Base-by-base conservation (phyloP, 148 eudicot species). In the Dysphania ambrosioides region DNA sequence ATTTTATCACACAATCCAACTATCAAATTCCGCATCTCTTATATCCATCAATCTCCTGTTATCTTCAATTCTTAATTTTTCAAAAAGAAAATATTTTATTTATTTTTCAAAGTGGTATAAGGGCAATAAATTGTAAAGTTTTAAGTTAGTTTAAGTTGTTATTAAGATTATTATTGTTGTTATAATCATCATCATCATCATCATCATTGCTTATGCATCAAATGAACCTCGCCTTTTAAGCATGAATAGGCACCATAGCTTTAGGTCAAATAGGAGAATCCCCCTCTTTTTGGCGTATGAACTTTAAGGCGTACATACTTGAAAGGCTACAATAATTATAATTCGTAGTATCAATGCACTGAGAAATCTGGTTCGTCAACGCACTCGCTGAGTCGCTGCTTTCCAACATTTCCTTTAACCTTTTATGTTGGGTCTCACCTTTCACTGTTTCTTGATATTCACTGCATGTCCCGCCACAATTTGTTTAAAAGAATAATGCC, bases 371-470 rank as follows among this genome's bases (percentile, higher is more conserved):
- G 68, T 1, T 53, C 64, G 72, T 55, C 40, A 26, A 66, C 15
- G 24, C 13, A 38, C 15, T 2, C 27, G 24, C 23, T 23, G n/a
- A n/a, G n/a, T n/a, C 41, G 38, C 26, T 18, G 70, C 47, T 26
- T 61, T 51, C 8, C 24, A 8, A 58, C 60, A 75, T 69, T 59
- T 76, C 8, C 16, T 41, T 76, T 24, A 1, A 32, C 30, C 79
- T 77, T 77, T 77, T 60, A 16, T 77, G 74, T 47, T 77, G 12
- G 12, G 13, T 42, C 70, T 64, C 77, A 24, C 0, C 68, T 78
- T 82, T 78, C 68, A 78, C 82, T 71, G 76, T 71, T 71, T 10
- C 57, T 56, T 26, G 21, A 23, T 73, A 73, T 53, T 49, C 60
- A 31, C 67, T 70, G 57, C 36, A 13, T 32, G 19, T 21, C 36